Percentiles rank a stretch among this genome's conserved stretches.
Evolutionary conservation across 1,284 basidiomycete genomes (phyloP).

Genomic region (Ceratobasidium sp.): DNA sequence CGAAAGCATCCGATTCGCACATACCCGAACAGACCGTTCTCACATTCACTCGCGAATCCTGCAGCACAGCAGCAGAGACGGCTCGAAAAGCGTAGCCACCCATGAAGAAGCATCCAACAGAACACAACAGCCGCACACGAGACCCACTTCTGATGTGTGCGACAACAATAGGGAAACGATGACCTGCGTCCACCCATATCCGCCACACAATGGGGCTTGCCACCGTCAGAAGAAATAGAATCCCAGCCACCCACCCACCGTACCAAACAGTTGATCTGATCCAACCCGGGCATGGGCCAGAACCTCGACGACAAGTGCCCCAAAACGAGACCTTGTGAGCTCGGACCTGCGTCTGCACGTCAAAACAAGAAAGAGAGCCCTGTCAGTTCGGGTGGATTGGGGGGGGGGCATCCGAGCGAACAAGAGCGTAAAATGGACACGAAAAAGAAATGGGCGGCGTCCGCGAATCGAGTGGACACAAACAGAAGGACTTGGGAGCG

Average conservation of each 20-base stretch:
- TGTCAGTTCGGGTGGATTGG: too few species aligned
- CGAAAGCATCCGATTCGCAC: not conserved
- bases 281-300: not conserved
- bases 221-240: not conserved
- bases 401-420: too few species aligned
- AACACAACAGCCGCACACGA: not conserved
- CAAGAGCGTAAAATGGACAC: too few species aligned
- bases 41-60: not conserved
- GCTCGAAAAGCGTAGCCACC: constrained; percentile 3
- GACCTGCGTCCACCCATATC: not conserved
- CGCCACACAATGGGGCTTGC: constrained; percentile 1
- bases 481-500: not conserved
- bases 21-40: not conserved
- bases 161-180: not conserved
- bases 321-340: too few species aligned
- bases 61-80: not conserved
- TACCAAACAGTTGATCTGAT: not conserved
- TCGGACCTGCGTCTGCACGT: too few species aligned
- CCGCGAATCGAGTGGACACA: too few species aligned
- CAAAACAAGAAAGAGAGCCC: too few species aligned
- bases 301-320: too few species aligned
- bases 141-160: not conserved
- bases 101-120: not conserved
- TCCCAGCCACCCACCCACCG: not conserved
- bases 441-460: too few species aligned